Base-by-base conservation (phyloP, 116 monocot species). In the Posidonia oceanica region DNA sequence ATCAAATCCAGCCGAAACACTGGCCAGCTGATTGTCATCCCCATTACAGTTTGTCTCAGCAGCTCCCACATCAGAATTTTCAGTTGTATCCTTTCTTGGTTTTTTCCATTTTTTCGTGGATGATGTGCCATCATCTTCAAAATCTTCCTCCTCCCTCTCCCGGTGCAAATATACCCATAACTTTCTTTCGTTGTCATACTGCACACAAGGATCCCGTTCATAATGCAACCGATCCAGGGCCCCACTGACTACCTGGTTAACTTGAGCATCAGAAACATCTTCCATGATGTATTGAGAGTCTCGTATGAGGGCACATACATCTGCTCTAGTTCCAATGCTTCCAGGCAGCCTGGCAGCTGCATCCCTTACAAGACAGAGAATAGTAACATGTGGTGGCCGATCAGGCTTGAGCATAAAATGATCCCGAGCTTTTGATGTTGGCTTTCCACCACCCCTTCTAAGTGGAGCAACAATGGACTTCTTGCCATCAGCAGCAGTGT, bases 91-190 rank as follows among this genome's bases (percentile, higher is more conserved):
- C 77, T 87, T 91, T 70, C 77, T 88, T 55, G 80, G 96, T 68
- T 89, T 84, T 76, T 89, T 96, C 96, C 96, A 96, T 76, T 91
- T 96, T 77, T 96, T 96, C 4, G 89, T 96, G 38, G 91, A 91
- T n/a, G 91, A 88, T 21, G 91, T 96, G 52, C 92, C 96, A 83
- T 96, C 96, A 81, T 95, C 95, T 67, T 95, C 95, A 80, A 95
- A 95, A 78, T 95, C 95, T 76, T 95, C 91, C 53, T 96, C 96
- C 52, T 91, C 96, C 72, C 96, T 84, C 55, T 91, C 87, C 40
- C 86, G 81, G 55, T 96, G 96, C 58, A 89, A 66, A 83, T 96
- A 96, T 37, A 89, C 91, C 96, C 96, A 96, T 70, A 96, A 75
- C 75, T 96, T 96, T 52, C 87, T 96, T n/a, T 96, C 96, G 39